Percentiles rank a stretch among this genome's conserved stretches.
phyloP scores from a whole-genome alignment of 139 green algal genomes.

The Nannochloris sp. region DNA sequence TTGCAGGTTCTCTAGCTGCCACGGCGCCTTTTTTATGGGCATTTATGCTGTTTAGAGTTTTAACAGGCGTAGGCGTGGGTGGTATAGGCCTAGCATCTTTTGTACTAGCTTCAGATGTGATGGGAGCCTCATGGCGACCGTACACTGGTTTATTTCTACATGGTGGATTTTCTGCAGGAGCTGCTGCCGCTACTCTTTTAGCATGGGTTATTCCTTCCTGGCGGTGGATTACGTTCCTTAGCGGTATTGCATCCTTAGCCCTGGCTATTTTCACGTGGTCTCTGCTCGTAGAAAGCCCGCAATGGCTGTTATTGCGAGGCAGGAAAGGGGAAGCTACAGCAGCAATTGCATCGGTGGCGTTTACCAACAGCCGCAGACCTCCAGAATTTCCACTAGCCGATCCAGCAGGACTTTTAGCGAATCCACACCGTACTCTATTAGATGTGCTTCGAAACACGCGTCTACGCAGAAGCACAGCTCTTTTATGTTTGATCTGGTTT shows the following conservation, averaged over 20 bases:
- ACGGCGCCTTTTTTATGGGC: constrained; percentile 31
- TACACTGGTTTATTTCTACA: constrained; percentile 24
- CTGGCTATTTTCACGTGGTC: constrained; percentile 13
- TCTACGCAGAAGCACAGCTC: constrained; percentile 24
- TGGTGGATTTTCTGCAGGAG: constrained; percentile 17
- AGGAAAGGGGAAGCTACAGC: constrained; percentile 47
- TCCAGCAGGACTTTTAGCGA: constrained; percentile 5
- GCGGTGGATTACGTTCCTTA: constrained; percentile 32
- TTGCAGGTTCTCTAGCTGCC: constrained; percentile 2
- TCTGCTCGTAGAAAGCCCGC: constrained; percentile 44
- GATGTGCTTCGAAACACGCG: constrained; percentile 25
- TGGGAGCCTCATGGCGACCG: constrained; percentile 44
- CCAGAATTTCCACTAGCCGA: constrained; percentile 41
- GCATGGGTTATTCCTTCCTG: constrained; percentile 38
- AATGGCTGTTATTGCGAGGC: constrained; percentile 51
- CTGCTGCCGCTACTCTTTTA: constrained; percentile 29
- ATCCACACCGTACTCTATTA: constrained; percentile 18
- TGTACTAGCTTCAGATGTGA: constrained; percentile 40
- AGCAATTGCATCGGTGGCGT: constrained; percentile 37
- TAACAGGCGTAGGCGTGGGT: constrained; percentile 39
- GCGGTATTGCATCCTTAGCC: constrained; percentile 17
- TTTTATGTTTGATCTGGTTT: constrained; percentile 13
- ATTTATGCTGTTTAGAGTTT: constrained; percentile 37
- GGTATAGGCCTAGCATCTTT: constrained; percentile 40
- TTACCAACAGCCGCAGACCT: constrained; percentile 39